A percentile compares a stretch with the other conserved stretches of the same genome.
These are phyloP conservation scores for Beverwykella pulmonaria DNA, from an alignment of 495 filamentous ascomycete genomes.

Conservation along the genomic window DNA sequence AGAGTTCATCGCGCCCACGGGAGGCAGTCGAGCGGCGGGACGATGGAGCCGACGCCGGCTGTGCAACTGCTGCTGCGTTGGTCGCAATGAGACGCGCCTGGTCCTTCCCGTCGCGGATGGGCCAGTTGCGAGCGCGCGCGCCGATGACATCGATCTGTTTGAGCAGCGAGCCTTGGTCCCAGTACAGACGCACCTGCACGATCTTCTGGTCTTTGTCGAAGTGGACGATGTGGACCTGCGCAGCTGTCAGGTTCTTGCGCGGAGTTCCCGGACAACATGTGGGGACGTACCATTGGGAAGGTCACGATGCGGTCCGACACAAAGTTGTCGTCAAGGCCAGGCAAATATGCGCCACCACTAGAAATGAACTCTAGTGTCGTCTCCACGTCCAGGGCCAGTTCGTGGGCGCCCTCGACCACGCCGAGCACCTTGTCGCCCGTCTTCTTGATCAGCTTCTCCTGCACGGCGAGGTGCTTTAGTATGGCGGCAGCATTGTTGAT, in stretches of 20 bases:
- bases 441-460: slow-evolving; percentile 72
- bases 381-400: slow-evolving; percentile 75
- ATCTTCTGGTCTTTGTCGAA: slow-evolving; percentile 80
- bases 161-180: slow-evolving; percentile 92
- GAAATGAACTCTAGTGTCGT: slow-evolving; percentile 79
- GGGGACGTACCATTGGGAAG: slow-evolving; percentile 72
- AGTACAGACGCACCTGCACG: slow-evolving; percentile 79
- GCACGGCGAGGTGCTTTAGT: slow-evolving; percentile 71
- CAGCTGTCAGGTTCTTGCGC: slow-evolving; percentile 39
- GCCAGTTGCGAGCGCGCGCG: slow-evolving; percentile 84
- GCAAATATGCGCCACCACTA: slow-evolving; percentile 85
- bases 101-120: slow-evolving; percentile 85
- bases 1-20: slow-evolving; percentile 32
- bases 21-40: slow-evolving; percentile 32
- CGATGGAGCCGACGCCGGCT: slow-evolving; percentile 24
- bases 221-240: slow-evolving; percentile 83
- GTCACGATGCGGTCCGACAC: slow-evolving; percentile 78
- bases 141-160: slow-evolving; percentile 95
- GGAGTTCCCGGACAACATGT: not conserved
- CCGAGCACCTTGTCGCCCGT: slow-evolving; percentile 74
- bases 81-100: slow-evolving; percentile 73
- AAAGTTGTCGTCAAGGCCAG: slow-evolving; percentile 91
- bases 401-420: slow-evolving; percentile 68
- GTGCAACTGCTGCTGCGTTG: slow-evolving; percentile 40
- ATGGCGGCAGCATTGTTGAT: slow-evolving; percentile 70